Base-by-base conservation (phyloP, 352 stramenopile species). In the Globisporangium heterothallicum region DNA sequence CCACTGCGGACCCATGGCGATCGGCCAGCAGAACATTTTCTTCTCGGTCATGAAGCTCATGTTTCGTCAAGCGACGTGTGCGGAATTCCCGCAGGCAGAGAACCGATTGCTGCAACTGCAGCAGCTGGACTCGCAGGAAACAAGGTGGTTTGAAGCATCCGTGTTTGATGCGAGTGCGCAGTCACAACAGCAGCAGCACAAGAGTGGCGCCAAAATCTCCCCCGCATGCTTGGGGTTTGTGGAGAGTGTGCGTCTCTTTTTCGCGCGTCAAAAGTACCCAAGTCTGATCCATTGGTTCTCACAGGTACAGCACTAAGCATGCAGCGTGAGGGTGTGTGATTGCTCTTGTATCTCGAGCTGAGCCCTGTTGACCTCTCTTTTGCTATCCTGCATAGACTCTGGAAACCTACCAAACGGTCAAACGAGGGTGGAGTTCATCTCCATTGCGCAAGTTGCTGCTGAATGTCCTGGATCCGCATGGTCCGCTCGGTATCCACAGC, bases 251-350 rank as follows among this genome's bases (percentile, higher is more conserved):
- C 76, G 84, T 24, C 56, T 89, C 0, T 94, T 90, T 55, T 94
- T 93, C 44, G 80, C 84, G 9, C 75, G 70, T 4, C 78, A 91
- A 42, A 89, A 90, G 46, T 91, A 92, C 27, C 82, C 84, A 19
- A 87, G 78, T 29, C 68, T 94, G 22, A 48, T 94, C 1, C 64
- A 87, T 42, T 94, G 84, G 84, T 90, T 93, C 54, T 78, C 78
- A 30, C 72, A 84, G 76, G 84, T 92, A 68, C n/a, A n/a, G n/a
- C n/a, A n/a, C n/a, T n/a, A n/a, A n/a, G n/a, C n/a, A n/a, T n/a
- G n/a, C n/a, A n/a, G n/a, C n/a, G n/a, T n/a, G n/a, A n/a, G n/a
- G n/a, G n/a, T n/a, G n/a, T n/a, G n/a, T n/a, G n/a, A n/a, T n/a
- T n/a, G n/a, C n/a, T n/a, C n/a, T n/a, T n/a, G n/a, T 49, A 14